Percentiles rank a stretch among this genome's conserved stretches.
Evolutionary conservation across 768 basidiomycete genomes (phyloP).

Genomic region (Cyclocybe cylindracea): DNA sequence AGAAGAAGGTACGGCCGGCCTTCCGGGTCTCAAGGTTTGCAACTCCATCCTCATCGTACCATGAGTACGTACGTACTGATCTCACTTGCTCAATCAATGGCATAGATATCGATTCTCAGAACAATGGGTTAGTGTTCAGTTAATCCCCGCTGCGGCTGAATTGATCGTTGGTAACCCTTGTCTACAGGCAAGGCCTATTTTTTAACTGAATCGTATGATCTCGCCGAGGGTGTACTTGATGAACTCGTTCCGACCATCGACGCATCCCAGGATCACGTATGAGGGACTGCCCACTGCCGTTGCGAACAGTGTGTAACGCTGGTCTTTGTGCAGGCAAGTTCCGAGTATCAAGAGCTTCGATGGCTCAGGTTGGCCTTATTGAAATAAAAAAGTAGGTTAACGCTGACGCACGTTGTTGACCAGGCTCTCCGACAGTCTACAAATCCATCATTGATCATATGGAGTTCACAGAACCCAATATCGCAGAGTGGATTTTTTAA

Average conservation of each 20-base stretch:
- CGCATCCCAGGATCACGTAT: slow-evolving; percentile 54
- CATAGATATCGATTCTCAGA: slow-evolving; percentile 68
- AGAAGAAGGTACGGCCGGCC: slow-evolving; percentile 56
- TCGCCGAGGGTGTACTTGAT: slow-evolving; percentile 77
- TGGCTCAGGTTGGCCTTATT: slow-evolving; percentile 86
- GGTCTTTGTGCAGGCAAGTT: slow-evolving; percentile 49
- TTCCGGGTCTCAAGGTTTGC: slow-evolving; percentile 66
- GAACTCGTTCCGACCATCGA: slow-evolving; percentile 71
- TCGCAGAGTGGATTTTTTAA: slow-evolving; percentile 64
- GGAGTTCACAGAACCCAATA: slow-evolving; percentile 65
- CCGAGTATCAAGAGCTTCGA: slow-evolving; percentile 80
- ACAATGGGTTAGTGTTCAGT: slow-evolving; percentile 56
- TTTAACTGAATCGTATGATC: slow-evolving; percentile 70
- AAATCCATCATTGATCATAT: slow-evolving; percentile 79
- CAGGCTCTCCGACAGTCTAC: slow-evolving; percentile 51
- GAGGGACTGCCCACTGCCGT: slow-evolving; percentile 20
- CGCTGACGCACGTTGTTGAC: neutral
- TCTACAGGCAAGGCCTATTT: slow-evolving; percentile 77
- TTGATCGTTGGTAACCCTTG: slow-evolving; percentile 17
- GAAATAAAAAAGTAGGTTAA: slow-evolving; percentile 57
- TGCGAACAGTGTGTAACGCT: slow-evolving; percentile 15
- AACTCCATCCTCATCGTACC: slow-evolving; percentile 6
- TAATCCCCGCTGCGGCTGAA: slow-evolving; percentile 10
- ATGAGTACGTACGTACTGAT: too few relatives aligned
- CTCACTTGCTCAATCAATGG: slow-evolving; percentile 11